Evolutionary conservation across 345 rosid species (phyloP).

Genomic region (Gossypium rotundifolium): DNA sequence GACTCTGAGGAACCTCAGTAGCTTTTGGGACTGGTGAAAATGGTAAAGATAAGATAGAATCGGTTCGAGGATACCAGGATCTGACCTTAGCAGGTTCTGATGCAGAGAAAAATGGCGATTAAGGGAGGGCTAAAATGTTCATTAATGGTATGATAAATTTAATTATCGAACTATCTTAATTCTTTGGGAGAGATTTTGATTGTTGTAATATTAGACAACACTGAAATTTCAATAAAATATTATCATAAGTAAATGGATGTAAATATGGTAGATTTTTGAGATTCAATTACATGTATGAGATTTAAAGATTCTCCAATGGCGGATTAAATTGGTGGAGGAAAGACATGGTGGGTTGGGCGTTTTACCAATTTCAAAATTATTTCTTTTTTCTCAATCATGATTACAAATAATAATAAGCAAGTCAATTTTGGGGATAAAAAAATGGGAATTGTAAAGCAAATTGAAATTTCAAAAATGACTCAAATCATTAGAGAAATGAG

Average conservation of each 20-base stretch:
- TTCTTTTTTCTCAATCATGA: background rate
- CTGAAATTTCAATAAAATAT: background rate
- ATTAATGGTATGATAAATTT: too few relatives aligned
- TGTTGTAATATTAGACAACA: background rate
- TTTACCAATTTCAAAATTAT: background rate
- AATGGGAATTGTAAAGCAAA: background rate
- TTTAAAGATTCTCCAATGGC: background rate
- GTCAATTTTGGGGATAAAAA: background rate
- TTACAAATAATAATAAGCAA: background rate
- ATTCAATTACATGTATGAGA: background rate
- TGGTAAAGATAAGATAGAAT: too few relatives aligned
- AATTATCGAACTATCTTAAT: too few relatives aligned
- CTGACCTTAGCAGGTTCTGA: too few relatives aligned
- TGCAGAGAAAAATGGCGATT: too few relatives aligned
- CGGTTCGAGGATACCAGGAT: too few relatives aligned
- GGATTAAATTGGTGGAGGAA: background rate
- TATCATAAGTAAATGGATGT: background rate
- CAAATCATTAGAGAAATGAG: background rate
- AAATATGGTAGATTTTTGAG: background rate
- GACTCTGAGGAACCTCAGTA: too few relatives aligned
- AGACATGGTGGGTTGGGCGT: background rate
- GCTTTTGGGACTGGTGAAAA: too few relatives aligned
- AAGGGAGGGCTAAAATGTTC: too few relatives aligned
- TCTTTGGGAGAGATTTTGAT: background rate
- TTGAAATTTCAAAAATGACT: background rate